These are phyloP conservation scores for Stenocarpella maydis DNA, from an alignment of 2,329 filamentous ascomycete genomes.

Conservation along the genomic window DNA sequence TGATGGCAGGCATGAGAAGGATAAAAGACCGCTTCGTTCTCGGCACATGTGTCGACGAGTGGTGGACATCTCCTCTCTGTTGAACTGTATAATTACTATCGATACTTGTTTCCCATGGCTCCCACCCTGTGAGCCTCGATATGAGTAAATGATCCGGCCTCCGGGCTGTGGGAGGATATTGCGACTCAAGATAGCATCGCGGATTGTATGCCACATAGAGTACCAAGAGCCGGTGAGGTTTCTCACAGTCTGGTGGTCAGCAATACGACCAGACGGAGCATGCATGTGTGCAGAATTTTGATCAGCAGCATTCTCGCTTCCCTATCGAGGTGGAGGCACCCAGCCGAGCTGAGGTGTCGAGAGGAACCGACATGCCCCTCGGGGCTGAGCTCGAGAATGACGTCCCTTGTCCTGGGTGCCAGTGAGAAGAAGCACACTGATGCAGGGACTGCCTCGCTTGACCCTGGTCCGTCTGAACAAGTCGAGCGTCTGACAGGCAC, in stretches of 20 bases:
- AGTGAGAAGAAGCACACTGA: background rate
- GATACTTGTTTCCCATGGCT: background rate
- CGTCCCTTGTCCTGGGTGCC: background rate
- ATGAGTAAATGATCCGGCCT: background rate
- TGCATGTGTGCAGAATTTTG: background rate
- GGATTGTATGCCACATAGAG: background rate
- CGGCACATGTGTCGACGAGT: background rate
- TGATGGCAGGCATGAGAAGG: background rate
- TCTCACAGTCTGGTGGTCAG: background rate
- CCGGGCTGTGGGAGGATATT: background rate
- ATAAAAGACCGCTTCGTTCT: background rate
- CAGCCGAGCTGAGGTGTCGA: background rate
- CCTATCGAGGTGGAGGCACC: background rate
- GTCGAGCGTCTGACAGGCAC: slow-evolving; percentile 10
- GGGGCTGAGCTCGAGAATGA: background rate
- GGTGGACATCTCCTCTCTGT: background rate
- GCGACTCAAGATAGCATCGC: background rate
- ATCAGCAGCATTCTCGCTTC: background rate
- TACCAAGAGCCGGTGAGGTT: background rate
- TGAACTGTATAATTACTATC: background rate
- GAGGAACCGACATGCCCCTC: background rate
- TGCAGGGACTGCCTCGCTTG: background rate
- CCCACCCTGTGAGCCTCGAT: background rate
- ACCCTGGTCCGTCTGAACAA: slow-evolving; percentile 13
- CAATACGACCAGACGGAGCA: background rate